phyloP scores from a whole-genome alignment of 2,329 filamentous ascomycete species.

The Aspergillus thermomutatus region DNA sequence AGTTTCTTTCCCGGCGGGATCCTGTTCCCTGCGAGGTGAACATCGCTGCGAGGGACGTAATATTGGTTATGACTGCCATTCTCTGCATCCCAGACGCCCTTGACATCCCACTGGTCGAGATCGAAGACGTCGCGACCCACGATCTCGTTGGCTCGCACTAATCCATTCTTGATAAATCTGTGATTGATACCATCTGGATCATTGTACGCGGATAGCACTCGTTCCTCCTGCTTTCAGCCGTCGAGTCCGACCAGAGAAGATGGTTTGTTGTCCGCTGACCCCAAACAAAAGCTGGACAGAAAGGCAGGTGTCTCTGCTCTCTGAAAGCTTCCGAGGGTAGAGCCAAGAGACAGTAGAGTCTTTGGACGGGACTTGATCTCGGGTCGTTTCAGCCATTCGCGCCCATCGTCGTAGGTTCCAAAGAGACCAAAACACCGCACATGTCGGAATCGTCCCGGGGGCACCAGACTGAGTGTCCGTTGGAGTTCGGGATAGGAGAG shows the following conservation, averaged over 20 bases:
- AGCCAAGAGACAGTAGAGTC: conserved; percentile 8
- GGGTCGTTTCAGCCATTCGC: conserved; percentile 69
- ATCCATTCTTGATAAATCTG: conserved; percentile 8
- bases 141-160: conserved; percentile 61
- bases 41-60: conserved; percentile 2
- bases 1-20: neutral
- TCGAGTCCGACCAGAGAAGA: conserved; percentile 9
- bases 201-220: conserved; percentile 70
- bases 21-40: neutral
- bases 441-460: conserved; percentile 59
- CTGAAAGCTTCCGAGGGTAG: conserved; percentile 9
- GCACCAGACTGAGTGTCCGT: conserved; percentile 64
- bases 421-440: conserved; percentile 73
- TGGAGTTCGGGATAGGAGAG: conserved; percentile 71
- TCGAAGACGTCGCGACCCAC: conserved; percentile 66
- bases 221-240: conserved; percentile 57
- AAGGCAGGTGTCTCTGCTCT: conserved; percentile 4
- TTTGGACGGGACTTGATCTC: conserved; percentile 38
- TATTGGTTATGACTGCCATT: conserved; percentile 12
- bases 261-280: neutral
- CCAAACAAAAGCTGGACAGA: conserved; percentile 3
- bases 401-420: conserved; percentile 83
- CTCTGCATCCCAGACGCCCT: conserved; percentile 47
- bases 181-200: conserved; percentile 8
- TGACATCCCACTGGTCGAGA: conserved; percentile 67